Conservation (phyloP, 2,329 filamentous ascomycete genomes). For the Hortaea werneckii region DNA sequence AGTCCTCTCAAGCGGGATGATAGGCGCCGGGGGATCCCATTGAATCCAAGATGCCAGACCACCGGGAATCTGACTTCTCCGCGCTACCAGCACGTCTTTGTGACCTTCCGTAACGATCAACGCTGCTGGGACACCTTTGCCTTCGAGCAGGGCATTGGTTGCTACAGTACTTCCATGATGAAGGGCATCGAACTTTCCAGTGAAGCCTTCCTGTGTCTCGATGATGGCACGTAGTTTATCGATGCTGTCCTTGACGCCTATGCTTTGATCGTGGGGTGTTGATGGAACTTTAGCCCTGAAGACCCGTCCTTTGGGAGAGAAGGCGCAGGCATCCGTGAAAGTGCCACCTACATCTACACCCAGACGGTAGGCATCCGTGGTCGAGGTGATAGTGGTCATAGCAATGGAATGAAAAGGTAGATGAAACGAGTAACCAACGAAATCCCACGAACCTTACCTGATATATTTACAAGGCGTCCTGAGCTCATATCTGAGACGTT, state of each 20-base stretch:
- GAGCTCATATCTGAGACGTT: not conserved
- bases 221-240: conserved; percentile 17
- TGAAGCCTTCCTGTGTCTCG: conserved; percentile 15
- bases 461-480: not conserved
- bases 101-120: conserved; percentile 19
- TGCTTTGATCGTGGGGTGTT: conserved; percentile 17
- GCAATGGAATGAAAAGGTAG: not conserved
- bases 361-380: conserved; percentile 12
- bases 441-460: not conserved
- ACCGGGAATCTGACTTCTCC: conserved; percentile 17
- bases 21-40: conserved; percentile 16
- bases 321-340: conserved; percentile 18
- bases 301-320: conserved; percentile 15
- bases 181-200: conserved; percentile 16
- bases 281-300: conserved; percentile 18
- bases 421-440: not conserved
- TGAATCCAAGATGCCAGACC: conserved; percentile 19
- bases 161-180: conserved; percentile 18
- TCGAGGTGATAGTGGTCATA: conserved; percentile 6
- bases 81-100: conserved; percentile 18
- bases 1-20: conserved; percentile 18
- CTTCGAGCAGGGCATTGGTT: conserved; percentile 18
- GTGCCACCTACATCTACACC: conserved; percentile 18
- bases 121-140: conserved; percentile 17
- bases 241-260: conserved; percentile 18